These are phyloP conservation scores for Mycena chlorophos DNA, from an alignment of 768 basidiomycete genomes.

Conservation along the genomic window DNA sequence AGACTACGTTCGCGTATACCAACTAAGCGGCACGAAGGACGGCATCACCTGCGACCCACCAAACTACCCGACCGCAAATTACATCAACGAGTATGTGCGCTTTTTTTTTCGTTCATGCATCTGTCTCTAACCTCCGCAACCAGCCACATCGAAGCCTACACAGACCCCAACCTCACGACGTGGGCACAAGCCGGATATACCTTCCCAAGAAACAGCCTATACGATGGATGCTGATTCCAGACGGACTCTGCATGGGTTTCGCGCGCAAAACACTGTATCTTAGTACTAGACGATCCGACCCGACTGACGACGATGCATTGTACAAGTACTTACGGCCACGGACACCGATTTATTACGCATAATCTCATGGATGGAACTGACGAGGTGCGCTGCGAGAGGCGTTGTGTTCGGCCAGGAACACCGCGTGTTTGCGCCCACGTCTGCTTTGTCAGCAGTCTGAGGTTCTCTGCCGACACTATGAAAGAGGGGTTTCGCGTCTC, in stretches of 20 bases:
- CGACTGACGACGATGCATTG: too few relatives aligned
- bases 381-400: too few relatives aligned
- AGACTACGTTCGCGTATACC: constrained; percentile 90
- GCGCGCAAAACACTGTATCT: too few relatives aligned
- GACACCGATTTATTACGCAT: too few relatives aligned
- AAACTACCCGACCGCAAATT: constrained; percentile 73
- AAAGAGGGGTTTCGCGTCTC: too few relatives aligned
- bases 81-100: constrained; percentile 72
- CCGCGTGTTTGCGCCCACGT: too few relatives aligned
- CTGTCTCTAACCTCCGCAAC: neutral
- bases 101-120: constrained; percentile 24
- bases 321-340: too few relatives aligned
- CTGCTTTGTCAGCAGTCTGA: too few relatives aligned
- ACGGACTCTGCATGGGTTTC: neutral
- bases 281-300: too few relatives aligned
- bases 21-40: constrained; percentile 67
- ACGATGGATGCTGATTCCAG: constrained; percentile 18
- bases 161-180: constrained; percentile 73
- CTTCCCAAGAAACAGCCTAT: constrained; percentile 53
- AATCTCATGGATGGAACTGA: too few relatives aligned
- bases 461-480: too few relatives aligned
- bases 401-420: too few relatives aligned
- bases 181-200: constrained; percentile 17
- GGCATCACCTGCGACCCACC: constrained; percentile 81
- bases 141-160: constrained; percentile 53